Percentiles rank a stretch among this genome's conserved stretches.
phyloP scores from a whole-genome alignment of 139 green algal genomes.

The Haematococcus sp. region DNA sequence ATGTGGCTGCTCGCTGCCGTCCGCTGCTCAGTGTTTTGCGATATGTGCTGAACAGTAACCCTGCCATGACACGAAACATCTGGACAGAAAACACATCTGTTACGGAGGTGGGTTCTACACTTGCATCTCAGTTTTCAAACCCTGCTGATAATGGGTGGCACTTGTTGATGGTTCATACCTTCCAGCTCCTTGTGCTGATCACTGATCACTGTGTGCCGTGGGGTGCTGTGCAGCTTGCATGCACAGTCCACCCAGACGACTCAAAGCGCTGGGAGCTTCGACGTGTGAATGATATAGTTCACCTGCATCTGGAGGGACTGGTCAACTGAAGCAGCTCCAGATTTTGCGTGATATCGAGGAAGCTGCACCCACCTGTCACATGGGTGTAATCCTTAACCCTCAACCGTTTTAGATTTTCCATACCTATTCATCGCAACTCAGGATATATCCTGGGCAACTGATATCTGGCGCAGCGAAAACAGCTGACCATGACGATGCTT shows the following conservation, averaged over 20 bases:
- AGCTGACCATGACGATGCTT: no score
- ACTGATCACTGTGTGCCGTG: no score
- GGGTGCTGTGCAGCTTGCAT: not conserved
- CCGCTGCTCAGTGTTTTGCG: conserved; percentile 7
- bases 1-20: no score
- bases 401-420: no score
- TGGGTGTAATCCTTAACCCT: conserved; percentile 5
- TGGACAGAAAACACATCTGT: not conserved
- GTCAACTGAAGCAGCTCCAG: no score
- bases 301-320: not conserved
- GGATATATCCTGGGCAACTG: no score
- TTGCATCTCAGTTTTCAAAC: not conserved
- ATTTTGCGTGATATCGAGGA: no score
- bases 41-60: not conserved
- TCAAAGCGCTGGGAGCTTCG: not conserved
- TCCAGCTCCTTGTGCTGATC: no score
- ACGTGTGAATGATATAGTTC: not conserved
- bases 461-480: no score
- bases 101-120: not conserved
- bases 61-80: not conserved
- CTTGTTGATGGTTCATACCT: no score
- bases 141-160: no score
- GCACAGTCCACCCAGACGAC: not conserved
- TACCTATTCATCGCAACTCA: no score
- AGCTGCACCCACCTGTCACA: not conserved